Base-by-base conservation (phyloP, 495 filamentous ascomycete genomes). In the Penicillium waksmanii region DNA sequence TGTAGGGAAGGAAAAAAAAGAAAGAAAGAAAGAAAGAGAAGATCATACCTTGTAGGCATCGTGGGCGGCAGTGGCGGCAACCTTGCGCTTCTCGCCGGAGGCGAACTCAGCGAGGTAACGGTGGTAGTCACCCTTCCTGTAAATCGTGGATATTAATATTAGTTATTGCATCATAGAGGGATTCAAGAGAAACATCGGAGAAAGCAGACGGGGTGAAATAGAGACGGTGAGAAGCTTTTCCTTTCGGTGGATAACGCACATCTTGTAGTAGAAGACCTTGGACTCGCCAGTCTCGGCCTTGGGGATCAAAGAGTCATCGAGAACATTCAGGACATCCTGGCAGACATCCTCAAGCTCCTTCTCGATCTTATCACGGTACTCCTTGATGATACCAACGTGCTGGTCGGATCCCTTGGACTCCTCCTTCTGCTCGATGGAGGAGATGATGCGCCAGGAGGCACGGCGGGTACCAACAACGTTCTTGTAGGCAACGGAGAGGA, bases 181-280 rank as follows among this genome's bases (percentile, higher is more conserved):
- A 2, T 23, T 23, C 36, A 40, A 40, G 15, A 23, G 23, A 23
- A 23, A 23, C 3, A 15, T 13, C 11, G 11, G 12, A 40, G 11
- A 12, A 13, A 40, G 36, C 2, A 15, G 36, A 13, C 27, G 27
- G 8, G 27, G 27, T 31, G 8, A 31, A 31, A 31, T 6, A 31
- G 27, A 31, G 27, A 31, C 8, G 27, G 27, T 6, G 27, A 40
- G 36, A 4, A 40, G 36, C 36, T 3, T 18, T 2, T 10, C 12
- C 19, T 8, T 15, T 10, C 13, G 2, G 15, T 34, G 5, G 19
- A 43, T 3, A 6, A 84, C 91, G 57, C 79, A 98, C 95, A 99
- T 99, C 89, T 99, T 99, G 89, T 97, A 96, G 83, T 99, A 99
- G 78, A 99, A 99, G 68, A 99, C 95, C 86, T 97, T 98, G 69